These are phyloP conservation scores for Fusarium sp. DNA, from an alignment of 2,329 filamentous ascomycete species.

Conservation along the genomic window DNA sequence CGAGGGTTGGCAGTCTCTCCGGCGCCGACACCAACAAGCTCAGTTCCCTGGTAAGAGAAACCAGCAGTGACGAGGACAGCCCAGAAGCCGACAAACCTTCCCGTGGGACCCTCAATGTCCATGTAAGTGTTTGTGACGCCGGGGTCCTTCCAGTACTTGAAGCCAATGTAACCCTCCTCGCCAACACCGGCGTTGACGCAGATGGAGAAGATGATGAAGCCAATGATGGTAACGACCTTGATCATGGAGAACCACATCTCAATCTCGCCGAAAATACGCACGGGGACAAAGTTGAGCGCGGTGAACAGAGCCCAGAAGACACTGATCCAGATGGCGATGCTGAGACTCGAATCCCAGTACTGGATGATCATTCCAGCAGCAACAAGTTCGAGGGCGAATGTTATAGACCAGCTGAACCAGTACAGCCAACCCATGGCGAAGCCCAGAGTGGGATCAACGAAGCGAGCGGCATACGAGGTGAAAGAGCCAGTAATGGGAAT, in stretches of 20 bases:
- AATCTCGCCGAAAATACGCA: constrained; percentile 80
- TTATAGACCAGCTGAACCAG: constrained; percentile 83
- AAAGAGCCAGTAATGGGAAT: constrained; percentile 83
- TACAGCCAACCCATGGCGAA: constrained; percentile 88
- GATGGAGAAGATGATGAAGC: constrained; percentile 82
- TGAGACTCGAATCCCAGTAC: constrained; percentile 75
- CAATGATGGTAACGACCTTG: constrained; percentile 81
- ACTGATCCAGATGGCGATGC: constrained; percentile 78
- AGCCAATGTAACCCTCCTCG: constrained; percentile 78
- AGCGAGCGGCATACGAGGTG: constrained; percentile 80
- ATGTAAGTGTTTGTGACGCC: constrained; percentile 76
- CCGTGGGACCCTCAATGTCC: constrained; percentile 62
- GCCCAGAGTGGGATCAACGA: constrained; percentile 78
- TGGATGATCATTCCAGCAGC: constrained; percentile 81
- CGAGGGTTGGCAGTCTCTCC: constrained; percentile 81
- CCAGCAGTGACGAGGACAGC: constrained; percentile 75
- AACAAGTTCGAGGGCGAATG: constrained; percentile 79
- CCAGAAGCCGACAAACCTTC: constrained; percentile 78
- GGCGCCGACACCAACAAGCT: constrained; percentile 82
- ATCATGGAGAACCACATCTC: constrained; percentile 84
- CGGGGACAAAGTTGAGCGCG: constrained; percentile 76
- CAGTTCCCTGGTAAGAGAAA: constrained; percentile 80
- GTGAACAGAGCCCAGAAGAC: constrained; percentile 81
- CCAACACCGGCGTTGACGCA: constrained; percentile 80
- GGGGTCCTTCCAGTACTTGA: constrained; percentile 76